Evolutionary conservation across 345 rosid genomes (phyloP).

Genomic region (Brassica napus): DNA sequence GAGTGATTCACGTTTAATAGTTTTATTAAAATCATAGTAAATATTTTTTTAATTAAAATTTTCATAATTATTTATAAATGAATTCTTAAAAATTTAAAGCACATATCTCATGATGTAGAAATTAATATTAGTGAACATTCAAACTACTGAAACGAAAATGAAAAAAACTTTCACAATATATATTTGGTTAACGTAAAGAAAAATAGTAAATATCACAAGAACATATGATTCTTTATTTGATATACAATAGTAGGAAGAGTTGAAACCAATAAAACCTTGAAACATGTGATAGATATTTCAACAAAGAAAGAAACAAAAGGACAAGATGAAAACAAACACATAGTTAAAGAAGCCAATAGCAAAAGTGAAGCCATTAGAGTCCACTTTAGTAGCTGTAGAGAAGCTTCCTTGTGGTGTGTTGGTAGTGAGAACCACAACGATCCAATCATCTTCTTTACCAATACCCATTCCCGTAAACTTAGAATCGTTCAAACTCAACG

Average conservation of each 20-base stretch:
- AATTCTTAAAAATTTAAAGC: neutral
- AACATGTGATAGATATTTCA: neutral
- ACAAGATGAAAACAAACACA: constrained; percentile 41
- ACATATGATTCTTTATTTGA: neutral
- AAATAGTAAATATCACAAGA: neutral
- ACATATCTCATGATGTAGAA: neutral
- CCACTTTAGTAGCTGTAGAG: constrained; percentile 18
- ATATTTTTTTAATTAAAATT: neutral
- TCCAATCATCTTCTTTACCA: constrained; percentile 78
- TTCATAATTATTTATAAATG: neutral
- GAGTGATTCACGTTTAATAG: neutral
- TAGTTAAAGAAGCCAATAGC: constrained; percentile 33
- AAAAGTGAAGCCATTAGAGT: constrained; percentile 37
- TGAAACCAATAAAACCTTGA: neutral
- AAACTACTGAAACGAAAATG: neutral
- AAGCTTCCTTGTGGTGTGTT: constrained; percentile 70
- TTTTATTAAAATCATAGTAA: neutral
- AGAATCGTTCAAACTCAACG: constrained; percentile 56
- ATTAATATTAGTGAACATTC: no score
- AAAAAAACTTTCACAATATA: neutral
- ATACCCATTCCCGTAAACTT: constrained; percentile 72
- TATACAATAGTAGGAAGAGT: neutral
- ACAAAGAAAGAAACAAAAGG: constrained; percentile 37
- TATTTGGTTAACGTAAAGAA: neutral
- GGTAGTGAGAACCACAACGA: constrained; percentile 76